These are phyloP conservation scores for Zostera marina DNA, from an alignment of 116 monocot species.

Conservation along the genomic window DNA sequence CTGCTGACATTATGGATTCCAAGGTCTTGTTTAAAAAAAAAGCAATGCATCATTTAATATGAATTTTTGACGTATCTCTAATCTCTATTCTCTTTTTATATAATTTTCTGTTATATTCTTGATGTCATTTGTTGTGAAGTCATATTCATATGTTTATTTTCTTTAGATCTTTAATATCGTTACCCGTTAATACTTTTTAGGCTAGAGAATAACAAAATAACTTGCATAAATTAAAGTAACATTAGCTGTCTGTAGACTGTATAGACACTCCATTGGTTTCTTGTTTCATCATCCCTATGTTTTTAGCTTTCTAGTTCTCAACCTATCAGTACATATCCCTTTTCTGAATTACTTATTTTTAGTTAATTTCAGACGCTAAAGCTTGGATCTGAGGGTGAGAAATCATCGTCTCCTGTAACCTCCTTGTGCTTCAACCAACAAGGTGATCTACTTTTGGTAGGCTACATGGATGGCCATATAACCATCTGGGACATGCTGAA, in stretches of 20 bases:
- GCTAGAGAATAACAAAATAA: too few relatives aligned
- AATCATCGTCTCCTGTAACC: constrained; percentile 54
- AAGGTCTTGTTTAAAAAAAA: constrained; percentile 29
- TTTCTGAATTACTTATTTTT: not conserved
- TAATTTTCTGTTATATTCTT: too few relatives aligned
- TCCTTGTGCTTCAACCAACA: constrained; percentile 97
- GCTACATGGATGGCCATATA: constrained; percentile 83
- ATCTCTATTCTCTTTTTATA: too few relatives aligned
- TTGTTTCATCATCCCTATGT: not conserved
- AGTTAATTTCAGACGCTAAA: constrained; percentile 40
- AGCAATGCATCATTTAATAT: too few relatives aligned
- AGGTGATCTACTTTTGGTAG: constrained; percentile 87
- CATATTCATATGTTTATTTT: too few relatives aligned
- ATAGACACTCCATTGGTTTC: not conserved
- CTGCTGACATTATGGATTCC: constrained; percentile 55
- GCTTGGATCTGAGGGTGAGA: constrained; percentile 60
- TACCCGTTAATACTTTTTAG: too few relatives aligned
- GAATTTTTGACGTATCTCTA: too few relatives aligned
- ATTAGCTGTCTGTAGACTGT: too few relatives aligned
- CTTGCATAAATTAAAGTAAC: too few relatives aligned
- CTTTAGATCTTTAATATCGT: too few relatives aligned
- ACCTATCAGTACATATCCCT: not conserved
- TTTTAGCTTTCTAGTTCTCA: not conserved
- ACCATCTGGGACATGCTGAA: constrained; percentile 88
- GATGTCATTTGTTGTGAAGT: too few relatives aligned